Evolutionary conservation across 2,329 filamentous ascomycete species (phyloP).

Genomic region (Diaporthe velutina): DNA sequence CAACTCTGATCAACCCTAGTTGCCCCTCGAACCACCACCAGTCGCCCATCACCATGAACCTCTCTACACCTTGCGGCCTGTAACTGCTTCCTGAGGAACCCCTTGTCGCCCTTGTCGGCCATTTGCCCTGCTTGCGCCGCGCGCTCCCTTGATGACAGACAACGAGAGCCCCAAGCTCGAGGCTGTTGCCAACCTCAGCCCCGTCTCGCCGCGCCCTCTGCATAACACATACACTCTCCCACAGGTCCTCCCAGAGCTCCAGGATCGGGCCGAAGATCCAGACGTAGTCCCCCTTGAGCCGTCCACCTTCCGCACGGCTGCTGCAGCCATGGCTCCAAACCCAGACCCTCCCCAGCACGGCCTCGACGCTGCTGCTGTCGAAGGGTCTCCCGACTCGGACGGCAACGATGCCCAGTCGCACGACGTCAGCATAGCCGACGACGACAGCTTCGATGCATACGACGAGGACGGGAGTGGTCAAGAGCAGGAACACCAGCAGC

Average conservation of each 20-base stretch:
- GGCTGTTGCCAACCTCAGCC: slow-evolving; percentile 66
- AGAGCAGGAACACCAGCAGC: slow-evolving; percentile 45
- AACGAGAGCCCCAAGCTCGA: slow-evolving; percentile 58
- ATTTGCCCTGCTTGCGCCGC: background rate
- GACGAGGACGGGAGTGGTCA: slow-evolving; percentile 51
- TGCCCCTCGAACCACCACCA: background rate
- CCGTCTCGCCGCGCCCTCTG: slow-evolving; percentile 62
- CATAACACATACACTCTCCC: slow-evolving; percentile 58
- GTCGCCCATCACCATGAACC: background rate
- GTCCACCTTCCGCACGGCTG: slow-evolving; percentile 51
- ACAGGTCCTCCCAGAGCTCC: slow-evolving; percentile 61
- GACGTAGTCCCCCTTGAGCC: slow-evolving; percentile 49
- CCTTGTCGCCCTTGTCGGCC: slow-evolving; percentile 4
- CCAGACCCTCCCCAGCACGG: slow-evolving; percentile 39
- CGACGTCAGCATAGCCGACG: slow-evolving; percentile 55
- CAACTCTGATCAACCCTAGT: background rate
- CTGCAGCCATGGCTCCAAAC: slow-evolving; percentile 45
- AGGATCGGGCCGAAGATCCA: slow-evolving; percentile 65
- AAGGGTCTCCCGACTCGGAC: slow-evolving; percentile 39
- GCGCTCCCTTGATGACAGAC: slow-evolving; percentile 56
- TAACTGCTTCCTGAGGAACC: background rate
- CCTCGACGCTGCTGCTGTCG: slow-evolving; percentile 49
- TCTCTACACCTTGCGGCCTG: background rate
- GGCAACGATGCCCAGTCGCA: slow-evolving; percentile 48
- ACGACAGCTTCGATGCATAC: slow-evolving; percentile 62